Percentiles rank a stretch among this genome's conserved stretches.
These are phyloP conservation scores for Penicillium manginii DNA, from an alignment of 495 filamentous ascomycete genomes.

Conservation along the genomic window DNA sequence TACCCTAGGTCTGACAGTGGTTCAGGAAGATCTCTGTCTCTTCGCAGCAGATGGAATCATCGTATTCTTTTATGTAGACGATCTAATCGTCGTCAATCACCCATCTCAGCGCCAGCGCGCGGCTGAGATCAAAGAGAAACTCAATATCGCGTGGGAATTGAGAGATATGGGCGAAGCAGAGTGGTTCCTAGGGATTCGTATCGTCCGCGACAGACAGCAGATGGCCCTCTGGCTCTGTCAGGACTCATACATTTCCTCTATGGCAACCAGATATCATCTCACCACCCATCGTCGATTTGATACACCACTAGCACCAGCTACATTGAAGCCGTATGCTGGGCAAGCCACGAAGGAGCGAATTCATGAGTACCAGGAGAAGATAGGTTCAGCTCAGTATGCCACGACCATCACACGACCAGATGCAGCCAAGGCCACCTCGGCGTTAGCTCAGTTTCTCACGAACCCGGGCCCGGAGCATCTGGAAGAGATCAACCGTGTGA, in stretches of 20 bases:
- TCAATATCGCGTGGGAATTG: neutral
- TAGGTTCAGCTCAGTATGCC: constrained; percentile 27
- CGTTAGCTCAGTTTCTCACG: constrained; percentile 14
- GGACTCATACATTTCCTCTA: constrained; percentile 19
- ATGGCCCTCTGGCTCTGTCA: constrained; percentile 18
- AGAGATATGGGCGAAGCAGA: constrained; percentile 14
- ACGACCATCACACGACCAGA: constrained; percentile 22
- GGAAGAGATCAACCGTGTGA: neutral
- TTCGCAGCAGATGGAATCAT: constrained; percentile 17
- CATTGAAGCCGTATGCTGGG: neutral
- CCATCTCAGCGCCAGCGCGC: neutral
- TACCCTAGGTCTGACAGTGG: constrained; percentile 16
- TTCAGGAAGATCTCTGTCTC: constrained; percentile 22
- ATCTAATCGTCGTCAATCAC: neutral
- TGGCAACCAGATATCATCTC: constrained; percentile 15
- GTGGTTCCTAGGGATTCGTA: constrained; percentile 18
- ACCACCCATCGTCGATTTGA: neutral
- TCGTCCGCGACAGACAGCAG: constrained; percentile 10
- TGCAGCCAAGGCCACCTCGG: constrained; percentile 11
- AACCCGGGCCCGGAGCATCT: constrained; percentile 17
- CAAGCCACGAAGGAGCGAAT: constrained; percentile 5
- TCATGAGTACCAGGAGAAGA: constrained; percentile 21
- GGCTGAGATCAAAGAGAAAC: neutral
- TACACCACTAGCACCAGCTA: neutral
- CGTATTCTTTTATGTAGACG: constrained; percentile 21